Conservation (phyloP, 257 asterid genomes). For the Capsicum pubescens region DNA sequence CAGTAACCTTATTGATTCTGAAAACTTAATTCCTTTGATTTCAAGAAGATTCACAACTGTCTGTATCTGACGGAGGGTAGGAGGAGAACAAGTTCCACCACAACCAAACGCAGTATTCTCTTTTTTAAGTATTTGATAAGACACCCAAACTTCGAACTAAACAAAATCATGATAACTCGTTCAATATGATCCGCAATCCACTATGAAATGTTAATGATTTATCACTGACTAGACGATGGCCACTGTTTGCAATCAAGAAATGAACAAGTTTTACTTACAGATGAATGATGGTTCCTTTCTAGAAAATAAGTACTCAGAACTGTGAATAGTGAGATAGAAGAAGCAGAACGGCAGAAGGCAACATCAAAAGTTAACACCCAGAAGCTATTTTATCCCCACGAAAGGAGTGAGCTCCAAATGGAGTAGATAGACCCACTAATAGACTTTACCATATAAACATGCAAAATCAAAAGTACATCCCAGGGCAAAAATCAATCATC, state of each 20-base stretch:
- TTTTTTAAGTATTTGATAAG: not conserved
- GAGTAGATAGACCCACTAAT: not conserved
- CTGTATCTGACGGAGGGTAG: not conserved
- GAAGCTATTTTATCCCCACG: not conserved
- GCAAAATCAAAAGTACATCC: not conserved
- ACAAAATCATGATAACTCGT: not conserved
- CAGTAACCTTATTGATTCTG: conserved; percentile 2
- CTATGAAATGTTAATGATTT: not conserved
- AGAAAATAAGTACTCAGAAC: not conserved
- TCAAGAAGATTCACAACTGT: not conserved
- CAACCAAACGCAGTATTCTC: not conserved
- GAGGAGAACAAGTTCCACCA: not conserved
- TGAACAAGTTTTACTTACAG: not conserved
- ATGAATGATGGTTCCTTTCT: not conserved
- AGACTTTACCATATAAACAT: not conserved
- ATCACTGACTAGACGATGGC: not conserved
- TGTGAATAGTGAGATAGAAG: not conserved
- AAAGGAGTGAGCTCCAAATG: not conserved
- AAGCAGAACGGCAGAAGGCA: conserved; percentile 5
- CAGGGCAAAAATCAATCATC: not conserved
- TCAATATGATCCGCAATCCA: not conserved
- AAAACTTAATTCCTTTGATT: not conserved
- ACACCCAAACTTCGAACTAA: not conserved
- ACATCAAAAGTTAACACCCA: conserved; percentile 11
- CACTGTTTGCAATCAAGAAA: conserved; percentile 11